phyloP scores from a whole-genome alignment of 106 monocot genomes.

The Apostasia shenzhenica region DNA sequence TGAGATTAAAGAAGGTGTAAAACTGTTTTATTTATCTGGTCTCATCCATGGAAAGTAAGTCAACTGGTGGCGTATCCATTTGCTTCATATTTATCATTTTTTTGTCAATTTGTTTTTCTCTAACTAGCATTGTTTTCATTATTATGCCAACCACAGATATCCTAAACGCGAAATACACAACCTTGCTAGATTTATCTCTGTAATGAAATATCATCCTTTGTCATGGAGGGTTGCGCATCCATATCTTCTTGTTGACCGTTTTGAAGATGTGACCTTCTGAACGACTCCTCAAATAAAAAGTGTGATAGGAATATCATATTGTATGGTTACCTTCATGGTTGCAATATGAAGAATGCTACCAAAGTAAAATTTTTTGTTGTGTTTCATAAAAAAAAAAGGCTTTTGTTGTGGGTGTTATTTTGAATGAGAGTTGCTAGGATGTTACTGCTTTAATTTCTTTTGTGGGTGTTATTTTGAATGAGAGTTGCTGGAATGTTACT shows the following conservation, averaged over 20 bases:
- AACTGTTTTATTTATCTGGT: conserved; percentile 94
- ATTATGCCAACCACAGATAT: conserved; percentile 34
- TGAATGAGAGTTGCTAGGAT: no score
- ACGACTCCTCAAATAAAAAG: conserved; percentile 57
- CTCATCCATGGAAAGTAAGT: conserved; percentile 92
- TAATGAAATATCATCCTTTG: conserved; percentile 68
- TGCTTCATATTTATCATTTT: background rate
- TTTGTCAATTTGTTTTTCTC: background rate
- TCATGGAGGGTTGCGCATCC: conserved; percentile 90
- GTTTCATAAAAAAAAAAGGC: no score
- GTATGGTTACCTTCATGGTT: conserved; percentile 97
- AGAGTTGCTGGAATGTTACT: no score
- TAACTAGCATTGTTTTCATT: background rate
- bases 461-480: no score
- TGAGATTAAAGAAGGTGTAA: conserved; percentile 83
- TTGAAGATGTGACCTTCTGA: conserved; percentile 92
- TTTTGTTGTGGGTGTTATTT: no score
- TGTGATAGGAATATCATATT: conserved; percentile 92
- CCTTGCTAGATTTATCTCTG: conserved; percentile 94
- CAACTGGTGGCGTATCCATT: background rate
- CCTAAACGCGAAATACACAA: conserved; percentile 91
- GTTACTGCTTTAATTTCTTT: no score
- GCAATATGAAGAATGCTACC: conserved; percentile 80
- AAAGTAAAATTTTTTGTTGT: conserved; percentile 40
- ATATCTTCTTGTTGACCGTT: conserved; percentile 86